Evolutionary conservation across 1,284 basidiomycete species (phyloP).

Genomic region (Schizophyllum commune): DNA sequence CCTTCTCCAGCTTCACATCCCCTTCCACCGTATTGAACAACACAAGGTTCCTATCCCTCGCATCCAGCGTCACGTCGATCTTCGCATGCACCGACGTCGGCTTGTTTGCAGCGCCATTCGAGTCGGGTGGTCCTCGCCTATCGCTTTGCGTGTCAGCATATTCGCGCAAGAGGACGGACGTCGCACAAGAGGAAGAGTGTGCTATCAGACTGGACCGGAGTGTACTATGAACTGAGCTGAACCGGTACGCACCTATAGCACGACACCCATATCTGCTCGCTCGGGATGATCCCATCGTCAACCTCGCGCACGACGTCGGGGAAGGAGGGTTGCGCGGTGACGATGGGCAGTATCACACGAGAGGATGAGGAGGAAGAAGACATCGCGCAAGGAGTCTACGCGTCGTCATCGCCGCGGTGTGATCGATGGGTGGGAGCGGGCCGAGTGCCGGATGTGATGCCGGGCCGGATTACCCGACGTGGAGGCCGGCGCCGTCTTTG

Average conservation of each 20-base stretch:
- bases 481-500: too few relatives aligned
- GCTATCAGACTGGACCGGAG: slow-evolving; percentile 39
- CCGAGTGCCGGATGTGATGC: too few relatives aligned
- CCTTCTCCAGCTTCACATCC: slow-evolving; percentile 27
- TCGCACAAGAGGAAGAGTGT: not conserved
- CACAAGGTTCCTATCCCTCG: slow-evolving; percentile 42
- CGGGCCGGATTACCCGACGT: too few relatives aligned
- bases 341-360: slow-evolving; percentile 32
- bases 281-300: slow-evolving; percentile 40
- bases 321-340: slow-evolving; percentile 59
- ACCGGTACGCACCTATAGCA: slow-evolving; percentile 33
- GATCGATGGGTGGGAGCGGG: too few relatives aligned
- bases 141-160: too few relatives aligned
- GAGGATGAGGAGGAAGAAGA: too few relatives aligned
- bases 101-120: not conserved
- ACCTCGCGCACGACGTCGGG: slow-evolving; percentile 53
- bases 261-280: slow-evolving; percentile 66
- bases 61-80: slow-evolving; percentile 42
- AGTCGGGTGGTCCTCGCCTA: too few relatives aligned
- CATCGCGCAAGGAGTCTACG: too few relatives aligned
- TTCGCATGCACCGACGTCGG: slow-evolving; percentile 26
- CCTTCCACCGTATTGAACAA: slow-evolving; percentile 30
- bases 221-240: slow-evolving; percentile 28
- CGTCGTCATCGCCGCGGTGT: too few relatives aligned
- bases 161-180: too few relatives aligned